These are phyloP conservation scores for Passiflora organensis DNA, from an alignment of 345 rosid species.

Conservation along the genomic window DNA sequence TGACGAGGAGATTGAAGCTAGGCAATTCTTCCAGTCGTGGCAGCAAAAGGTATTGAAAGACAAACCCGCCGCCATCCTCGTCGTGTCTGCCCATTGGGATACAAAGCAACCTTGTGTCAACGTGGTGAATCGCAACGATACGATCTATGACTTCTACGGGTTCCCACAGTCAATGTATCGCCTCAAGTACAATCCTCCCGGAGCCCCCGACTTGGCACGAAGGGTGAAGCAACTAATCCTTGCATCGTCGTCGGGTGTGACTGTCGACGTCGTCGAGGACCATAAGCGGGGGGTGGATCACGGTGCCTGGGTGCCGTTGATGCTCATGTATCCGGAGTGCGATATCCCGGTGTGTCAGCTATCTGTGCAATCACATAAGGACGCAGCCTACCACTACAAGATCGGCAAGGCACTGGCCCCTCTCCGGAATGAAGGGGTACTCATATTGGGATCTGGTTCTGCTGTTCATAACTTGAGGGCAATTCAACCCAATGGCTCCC, in stretches of 20 bases:
- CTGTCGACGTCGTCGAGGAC: constrained; percentile 57
- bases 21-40: constrained; percentile 74
- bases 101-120: constrained; percentile 60
- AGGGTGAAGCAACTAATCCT: constrained; percentile 66
- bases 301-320: constrained; percentile 92
- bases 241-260: constrained; percentile 27
- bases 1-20: constrained; percentile 58
- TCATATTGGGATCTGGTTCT: constrained; percentile 80
- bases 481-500: constrained; percentile 13
- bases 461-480: constrained; percentile 69
- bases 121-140: constrained; percentile 44
- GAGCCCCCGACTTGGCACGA: constrained; percentile 74
- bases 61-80: constrained; percentile 61
- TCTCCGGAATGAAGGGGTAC: constrained; percentile 79
- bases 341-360: constrained; percentile 82
- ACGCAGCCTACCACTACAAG: constrained; percentile 65
- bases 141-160: constrained; percentile 73
- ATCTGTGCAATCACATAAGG: constrained; percentile 56
- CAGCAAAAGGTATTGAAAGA: constrained; percentile 23
- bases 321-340: constrained; percentile 93
- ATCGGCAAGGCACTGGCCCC: constrained; percentile 86
- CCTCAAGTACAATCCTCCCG: constrained; percentile 87
- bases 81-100: constrained; percentile 92
- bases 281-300: constrained; percentile 78
- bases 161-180: constrained; percentile 79